Percentiles rank a stretch among this genome's conserved stretches.
phyloP scores from a whole-genome alignment of 208 protist genomes.

The Phytomonas serpens region DNA sequence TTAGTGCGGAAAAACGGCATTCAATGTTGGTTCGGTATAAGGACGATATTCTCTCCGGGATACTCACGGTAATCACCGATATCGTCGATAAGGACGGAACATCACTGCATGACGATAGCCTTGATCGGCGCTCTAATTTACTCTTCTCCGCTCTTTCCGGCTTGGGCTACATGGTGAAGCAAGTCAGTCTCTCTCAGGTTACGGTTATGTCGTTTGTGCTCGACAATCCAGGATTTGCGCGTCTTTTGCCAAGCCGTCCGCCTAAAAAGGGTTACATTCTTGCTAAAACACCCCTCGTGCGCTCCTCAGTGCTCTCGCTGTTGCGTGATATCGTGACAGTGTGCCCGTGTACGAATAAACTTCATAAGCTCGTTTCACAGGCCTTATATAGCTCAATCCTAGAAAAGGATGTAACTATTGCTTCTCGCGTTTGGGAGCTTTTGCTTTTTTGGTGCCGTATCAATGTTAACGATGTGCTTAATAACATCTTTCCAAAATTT shows the following conservation, averaged over 20 bases:
- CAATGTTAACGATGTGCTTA: constrained; percentile 33
- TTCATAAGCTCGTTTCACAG: constrained; percentile 45
- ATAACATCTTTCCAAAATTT: constrained; percentile 48
- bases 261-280: constrained; percentile 26
- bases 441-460: constrained; percentile 67
- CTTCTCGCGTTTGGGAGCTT: constrained; percentile 68
- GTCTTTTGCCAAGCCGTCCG: constrained; percentile 27
- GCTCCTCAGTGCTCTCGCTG: constrained; percentile 63
- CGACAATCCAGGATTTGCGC: constrained; percentile 24
- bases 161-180: constrained; percentile 78
- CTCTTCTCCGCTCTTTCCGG: constrained; percentile 51
- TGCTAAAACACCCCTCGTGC: constrained; percentile 51
- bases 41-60: constrained; percentile 32
- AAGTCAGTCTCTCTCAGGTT: constrained; percentile 46
- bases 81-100: constrained; percentile 21
- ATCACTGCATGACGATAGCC: constrained; percentile 56
- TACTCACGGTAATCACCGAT: constrained; percentile 34
- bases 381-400: constrained; percentile 41
- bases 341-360: constrained; percentile 38
- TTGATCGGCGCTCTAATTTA: constrained; percentile 54
- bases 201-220: constrained; percentile 56
- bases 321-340: constrained; percentile 64
- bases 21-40: constrained; percentile 52
- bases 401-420: constrained; percentile 38
- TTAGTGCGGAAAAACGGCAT: constrained; percentile 42